These are phyloP conservation scores for Pisolithus microcarpus DNA, from an alignment of 768 basidiomycete species.

Conservation along the genomic window DNA sequence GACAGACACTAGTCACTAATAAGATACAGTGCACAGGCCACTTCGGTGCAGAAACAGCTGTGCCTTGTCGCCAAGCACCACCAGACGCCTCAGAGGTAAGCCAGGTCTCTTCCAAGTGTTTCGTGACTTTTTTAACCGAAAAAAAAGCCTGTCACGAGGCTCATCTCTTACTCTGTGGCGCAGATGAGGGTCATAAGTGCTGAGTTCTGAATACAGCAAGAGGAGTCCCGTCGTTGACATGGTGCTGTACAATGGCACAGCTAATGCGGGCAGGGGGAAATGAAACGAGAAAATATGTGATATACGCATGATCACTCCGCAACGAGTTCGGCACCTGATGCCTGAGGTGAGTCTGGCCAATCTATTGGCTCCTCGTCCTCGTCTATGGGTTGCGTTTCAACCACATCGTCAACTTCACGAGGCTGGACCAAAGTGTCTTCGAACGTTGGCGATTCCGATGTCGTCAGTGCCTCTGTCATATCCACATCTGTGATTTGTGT, in stretches of 20 bases:
- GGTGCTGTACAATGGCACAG: too few relatives aligned
- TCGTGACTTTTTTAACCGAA: too few relatives aligned
- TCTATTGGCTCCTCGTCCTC: conserved; percentile 23
- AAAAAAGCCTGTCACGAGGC: too few relatives aligned
- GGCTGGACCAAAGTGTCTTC: conserved; percentile 17
- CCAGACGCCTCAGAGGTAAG: too few relatives aligned
- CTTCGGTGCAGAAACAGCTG: too few relatives aligned
- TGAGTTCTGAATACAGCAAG: too few relatives aligned
- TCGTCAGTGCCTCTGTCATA: conserved; percentile 10
- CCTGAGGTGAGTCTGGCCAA: conserved; percentile 26
- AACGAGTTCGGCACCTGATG: conserved; percentile 1
- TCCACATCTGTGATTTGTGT: conserved; percentile 11
- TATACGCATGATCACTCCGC: background rate
- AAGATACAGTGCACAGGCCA: conserved; percentile 1
- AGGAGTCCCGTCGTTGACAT: too few relatives aligned
- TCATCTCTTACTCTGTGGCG: too few relatives aligned
- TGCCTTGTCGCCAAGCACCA: too few relatives aligned
- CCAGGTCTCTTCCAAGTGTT: too few relatives aligned
- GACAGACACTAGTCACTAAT: conserved; percentile 11
- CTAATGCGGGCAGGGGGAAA: too few relatives aligned
- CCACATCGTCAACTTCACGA: conserved; percentile 8
- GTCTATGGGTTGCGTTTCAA: conserved; percentile 22
- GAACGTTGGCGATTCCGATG: conserved; percentile 4
- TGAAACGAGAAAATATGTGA: background rate
- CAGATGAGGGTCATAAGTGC: too few relatives aligned